phyloP scores from a whole-genome alignment of 306 rosid genomes.

The Crataegus laevigata region DNA sequence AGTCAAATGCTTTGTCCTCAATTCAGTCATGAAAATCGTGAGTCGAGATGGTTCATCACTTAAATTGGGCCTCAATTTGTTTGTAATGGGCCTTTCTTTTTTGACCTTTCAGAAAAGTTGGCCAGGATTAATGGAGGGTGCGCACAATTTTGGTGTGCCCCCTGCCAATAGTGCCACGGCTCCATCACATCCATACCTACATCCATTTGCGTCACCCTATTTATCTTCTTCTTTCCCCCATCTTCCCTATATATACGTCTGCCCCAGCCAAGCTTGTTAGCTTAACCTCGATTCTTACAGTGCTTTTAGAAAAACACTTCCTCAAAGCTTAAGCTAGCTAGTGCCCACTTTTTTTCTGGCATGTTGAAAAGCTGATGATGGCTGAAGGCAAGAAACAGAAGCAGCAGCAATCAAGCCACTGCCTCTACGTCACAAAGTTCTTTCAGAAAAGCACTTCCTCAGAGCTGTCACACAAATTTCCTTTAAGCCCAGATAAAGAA shows the following conservation, averaged over 20 bases:
- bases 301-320: not conserved
- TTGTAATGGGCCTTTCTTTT: not conserved
- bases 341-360: not conserved
- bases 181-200: not conserved
- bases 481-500: slow-evolving; percentile 1
- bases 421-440: not conserved
- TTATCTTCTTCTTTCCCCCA: not conserved
- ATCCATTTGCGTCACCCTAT: not conserved
- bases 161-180: not conserved
- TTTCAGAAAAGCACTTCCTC: not conserved
- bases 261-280: not conserved
- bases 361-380: not conserved
- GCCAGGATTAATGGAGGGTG: not conserved
- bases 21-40: not conserved
- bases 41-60: not conserved
- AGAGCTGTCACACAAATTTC: not conserved
- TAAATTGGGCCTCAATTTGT: not conserved
- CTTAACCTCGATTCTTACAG: not conserved
- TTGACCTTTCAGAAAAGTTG: not conserved
- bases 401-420: not conserved
- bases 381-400: not conserved
- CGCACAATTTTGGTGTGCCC: not conserved
- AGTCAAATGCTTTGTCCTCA: too few species aligned
- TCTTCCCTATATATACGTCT: not conserved
- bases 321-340: not conserved